Evolutionary conservation across 768 basidiomycete species (phyloP), one percentile per base, ranked within the genome.

Genomic region (Rhodosporidiobolus sp.): DNA sequence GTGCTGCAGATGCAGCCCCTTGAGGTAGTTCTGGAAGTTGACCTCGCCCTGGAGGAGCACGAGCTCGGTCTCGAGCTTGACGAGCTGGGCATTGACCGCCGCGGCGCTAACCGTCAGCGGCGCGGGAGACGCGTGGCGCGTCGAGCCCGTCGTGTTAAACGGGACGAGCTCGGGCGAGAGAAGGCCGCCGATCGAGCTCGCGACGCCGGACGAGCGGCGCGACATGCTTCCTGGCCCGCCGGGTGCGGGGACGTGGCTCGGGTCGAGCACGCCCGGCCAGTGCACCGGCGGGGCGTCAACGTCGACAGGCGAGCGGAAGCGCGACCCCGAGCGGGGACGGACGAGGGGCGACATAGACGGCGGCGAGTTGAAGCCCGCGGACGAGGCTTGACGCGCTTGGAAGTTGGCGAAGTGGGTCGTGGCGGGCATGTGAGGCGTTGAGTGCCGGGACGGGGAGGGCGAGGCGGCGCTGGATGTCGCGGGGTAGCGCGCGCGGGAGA

Each of bases 21-120:
- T 88, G 53, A 90, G 82, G 90, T 91, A 94, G 34, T 88, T 83
- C 81, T 93, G 90, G 71, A 92, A 91, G 78, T 91, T 91, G 53
- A 93, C 86, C 74, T 93, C 91, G 78, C 88, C 91, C 60, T 89
- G 84, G 38, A 93, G 83, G 38, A 92, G 80, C 4, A 92, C 80
- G 3, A 90, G 84, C 77, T 93, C 90, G 55, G 89, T 84, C 80
- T 94, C 92, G 69, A 94, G 82, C 11, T 83, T 84, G 22, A 88
- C 85, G 43, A 93, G 57, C 30, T 67, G 73, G 8, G 55, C 60
- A 43, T 52, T 61, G 54, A 58, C 53, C 35, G 58, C 53, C 2
- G 20, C 48, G 11, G 57, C 26, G 12, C 35, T 26, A 9, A n/a
- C 5, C 34, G 61, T 12, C 8, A 53, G 32, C 8, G 20, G 34